phyloP scores from a whole-genome alignment of 1,139 yeast species.

The Keqinozyma sinolaborantium region DNA sequence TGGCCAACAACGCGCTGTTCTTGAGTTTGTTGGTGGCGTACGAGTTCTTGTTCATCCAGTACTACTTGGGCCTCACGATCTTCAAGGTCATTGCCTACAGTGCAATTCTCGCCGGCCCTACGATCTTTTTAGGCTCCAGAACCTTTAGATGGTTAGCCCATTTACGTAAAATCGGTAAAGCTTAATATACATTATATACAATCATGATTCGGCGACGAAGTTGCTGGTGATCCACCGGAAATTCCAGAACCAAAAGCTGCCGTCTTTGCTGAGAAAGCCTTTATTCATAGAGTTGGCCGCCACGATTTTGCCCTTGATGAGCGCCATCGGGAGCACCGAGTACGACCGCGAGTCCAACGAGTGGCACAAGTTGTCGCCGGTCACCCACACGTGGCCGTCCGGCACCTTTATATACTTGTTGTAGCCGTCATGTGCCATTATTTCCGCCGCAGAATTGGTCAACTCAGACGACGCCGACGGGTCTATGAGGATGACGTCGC shows the following conservation, averaged over 20 bases:
- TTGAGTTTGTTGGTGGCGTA: constrained; percentile 51
- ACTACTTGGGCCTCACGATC: constrained; percentile 69
- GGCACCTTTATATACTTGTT: constrained; percentile 68
- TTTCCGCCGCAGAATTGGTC: constrained; percentile 34
- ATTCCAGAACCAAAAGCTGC: constrained; percentile 42
- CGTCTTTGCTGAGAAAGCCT: constrained; percentile 23
- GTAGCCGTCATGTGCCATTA: constrained; percentile 39
- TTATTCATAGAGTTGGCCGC: constrained; percentile 52
- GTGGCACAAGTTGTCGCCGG: constrained; percentile 88
- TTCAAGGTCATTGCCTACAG: constrained; percentile 62
- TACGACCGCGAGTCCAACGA: constrained; percentile 91
- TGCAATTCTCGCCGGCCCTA: constrained; percentile 50
- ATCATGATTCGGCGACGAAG: constrained; percentile 17
- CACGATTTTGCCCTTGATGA: constrained; percentile 84
- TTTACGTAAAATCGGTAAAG: constrained; percentile 31
- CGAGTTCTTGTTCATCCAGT: constrained; percentile 62
- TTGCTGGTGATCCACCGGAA: constrained; percentile 53
- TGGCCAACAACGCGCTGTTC: constrained; percentile 42
- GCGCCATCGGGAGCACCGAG: constrained; percentile 82
- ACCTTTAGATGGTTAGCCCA: constrained; percentile 40
- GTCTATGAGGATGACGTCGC: constrained; percentile 77
- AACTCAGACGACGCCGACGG: constrained; percentile 63
- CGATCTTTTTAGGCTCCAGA: constrained; percentile 66
- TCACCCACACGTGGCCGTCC: constrained; percentile 94
- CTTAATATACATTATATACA: constrained; percentile 4